phyloP scores from a whole-genome alignment of 2,329 filamentous ascomycete species.

The Cladosporium sphaerospermum region DNA sequence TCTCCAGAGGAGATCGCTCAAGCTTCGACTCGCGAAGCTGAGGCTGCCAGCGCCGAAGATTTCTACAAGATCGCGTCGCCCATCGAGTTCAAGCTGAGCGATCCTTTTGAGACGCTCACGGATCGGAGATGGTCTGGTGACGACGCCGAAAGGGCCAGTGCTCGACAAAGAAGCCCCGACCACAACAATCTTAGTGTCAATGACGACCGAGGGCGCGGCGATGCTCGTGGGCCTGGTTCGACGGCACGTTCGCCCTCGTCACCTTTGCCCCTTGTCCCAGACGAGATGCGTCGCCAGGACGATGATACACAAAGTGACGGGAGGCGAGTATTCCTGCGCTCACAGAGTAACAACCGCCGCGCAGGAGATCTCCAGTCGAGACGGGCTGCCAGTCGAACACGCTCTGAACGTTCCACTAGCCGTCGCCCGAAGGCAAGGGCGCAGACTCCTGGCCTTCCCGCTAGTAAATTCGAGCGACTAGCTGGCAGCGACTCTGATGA shows the following conservation, averaged over 20 bases:
- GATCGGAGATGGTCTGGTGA: not conserved
- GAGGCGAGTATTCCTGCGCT: not conserved
- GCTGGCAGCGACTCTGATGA: not conserved
- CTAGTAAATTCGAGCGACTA: not conserved
- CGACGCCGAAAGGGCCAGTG: slow-evolving; percentile 17
- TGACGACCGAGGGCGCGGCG: slow-evolving; percentile 54
- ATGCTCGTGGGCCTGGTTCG: slow-evolving; percentile 54
- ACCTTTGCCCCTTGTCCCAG: slow-evolving; percentile 59
- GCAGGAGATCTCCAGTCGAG: slow-evolving; percentile 25
- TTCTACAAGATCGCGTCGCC: slow-evolving; percentile 40
- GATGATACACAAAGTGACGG: slow-evolving; percentile 10
- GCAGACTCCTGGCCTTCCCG: not conserved
- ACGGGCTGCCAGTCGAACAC: slow-evolving; percentile 20
- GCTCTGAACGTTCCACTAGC: not conserved
- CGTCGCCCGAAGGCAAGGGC: not conserved
- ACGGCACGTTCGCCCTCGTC: slow-evolving; percentile 68
- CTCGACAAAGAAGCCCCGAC: not conserved
- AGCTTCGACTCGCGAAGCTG: slow-evolving; percentile 37
- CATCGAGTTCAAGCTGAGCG: slow-evolving; percentile 24
- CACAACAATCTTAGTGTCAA: not conserved
- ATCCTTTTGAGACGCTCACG: not conserved
- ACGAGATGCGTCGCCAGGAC: slow-evolving; percentile 34
- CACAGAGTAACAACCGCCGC: not conserved
- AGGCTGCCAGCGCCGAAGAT: slow-evolving; percentile 42
- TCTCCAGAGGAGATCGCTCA: slow-evolving; percentile 68